phyloP scores from a whole-genome alignment of 495 filamentous ascomycete genomes.

The Podospora appendiculata region DNA sequence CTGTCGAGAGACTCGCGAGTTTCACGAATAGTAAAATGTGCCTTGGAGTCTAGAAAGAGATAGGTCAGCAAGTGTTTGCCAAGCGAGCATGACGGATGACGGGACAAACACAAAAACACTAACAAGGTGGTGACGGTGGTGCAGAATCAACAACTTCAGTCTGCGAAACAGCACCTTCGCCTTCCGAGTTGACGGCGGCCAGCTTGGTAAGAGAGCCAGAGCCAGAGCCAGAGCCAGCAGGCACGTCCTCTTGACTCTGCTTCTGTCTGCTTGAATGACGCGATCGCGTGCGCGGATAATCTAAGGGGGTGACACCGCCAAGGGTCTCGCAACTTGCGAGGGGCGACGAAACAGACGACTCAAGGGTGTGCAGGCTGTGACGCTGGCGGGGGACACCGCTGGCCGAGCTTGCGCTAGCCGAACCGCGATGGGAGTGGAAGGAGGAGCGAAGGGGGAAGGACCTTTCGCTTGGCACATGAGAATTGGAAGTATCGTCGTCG shows the following conservation, averaged over 20 bases:
- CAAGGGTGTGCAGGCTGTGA: conserved; percentile 22
- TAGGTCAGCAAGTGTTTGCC: not conserved
- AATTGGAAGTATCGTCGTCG: not conserved
- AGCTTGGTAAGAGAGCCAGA: not conserved
- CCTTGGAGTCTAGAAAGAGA: not conserved
- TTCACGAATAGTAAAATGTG: not conserved
- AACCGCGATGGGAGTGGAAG: conserved; percentile 7
- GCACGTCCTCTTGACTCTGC: not conserved
- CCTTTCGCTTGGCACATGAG: not conserved
- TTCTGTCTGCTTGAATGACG: not conserved
- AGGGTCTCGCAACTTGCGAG: conserved; percentile 8
- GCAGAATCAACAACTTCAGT: conserved; percentile 1
- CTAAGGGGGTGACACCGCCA: conserved; percentile 8
- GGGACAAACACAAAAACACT: conserved; percentile 3
- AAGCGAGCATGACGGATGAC: not conserved
- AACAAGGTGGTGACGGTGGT: conserved; percentile 9
- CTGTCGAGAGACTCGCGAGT: not conserved
- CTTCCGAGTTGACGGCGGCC: not conserved
- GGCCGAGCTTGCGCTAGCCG: conserved; percentile 1
- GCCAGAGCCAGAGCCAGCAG: not conserved
- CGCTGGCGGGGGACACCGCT: conserved; percentile 12
- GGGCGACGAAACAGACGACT: conserved; percentile 15
- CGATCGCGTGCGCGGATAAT: conserved; percentile 8
- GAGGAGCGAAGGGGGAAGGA: conserved; percentile 8
- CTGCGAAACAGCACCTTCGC: not conserved